phyloP scores from a whole-genome alignment of 139 green algal species.

The Chlorella sorokiniana region DNA sequence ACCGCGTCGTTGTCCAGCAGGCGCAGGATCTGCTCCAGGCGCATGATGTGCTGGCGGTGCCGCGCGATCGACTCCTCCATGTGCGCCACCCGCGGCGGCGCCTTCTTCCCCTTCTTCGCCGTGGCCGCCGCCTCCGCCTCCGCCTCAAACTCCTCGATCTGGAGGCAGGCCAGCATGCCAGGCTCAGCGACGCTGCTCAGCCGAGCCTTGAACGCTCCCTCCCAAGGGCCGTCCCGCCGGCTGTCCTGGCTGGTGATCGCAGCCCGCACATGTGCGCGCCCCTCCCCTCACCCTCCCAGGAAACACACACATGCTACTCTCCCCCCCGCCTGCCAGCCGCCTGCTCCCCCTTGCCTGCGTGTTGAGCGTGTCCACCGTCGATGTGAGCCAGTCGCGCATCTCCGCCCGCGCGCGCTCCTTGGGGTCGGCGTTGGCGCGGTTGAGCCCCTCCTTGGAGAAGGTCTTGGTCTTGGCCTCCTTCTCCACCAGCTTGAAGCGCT shows the following conservation, averaged over 20 bases:
- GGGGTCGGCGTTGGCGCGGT: conserved; percentile 75
- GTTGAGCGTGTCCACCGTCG: conserved; percentile 77
- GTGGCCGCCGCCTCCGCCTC: conserved; percentile 87
- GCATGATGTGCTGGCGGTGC: conserved; percentile 84
- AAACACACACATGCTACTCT: not conserved
- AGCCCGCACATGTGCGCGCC: too few relatives aligned
- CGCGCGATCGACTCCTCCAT: conserved; percentile 73
- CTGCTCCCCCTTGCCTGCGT: conserved; percentile 58
- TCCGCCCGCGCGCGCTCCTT: conserved; percentile 84
- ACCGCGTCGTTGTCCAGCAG: conserved; percentile 95
- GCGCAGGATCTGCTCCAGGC: conserved; percentile 85
- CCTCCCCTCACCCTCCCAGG: too few relatives aligned
- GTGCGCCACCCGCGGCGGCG: conserved; percentile 50
- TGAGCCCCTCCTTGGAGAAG: conserved; percentile 89
- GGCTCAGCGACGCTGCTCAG: not conserved
- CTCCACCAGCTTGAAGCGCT: conserved; percentile 96
- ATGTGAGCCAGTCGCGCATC: conserved; percentile 91
- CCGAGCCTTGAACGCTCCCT: too few relatives aligned
- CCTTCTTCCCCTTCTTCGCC: conserved; percentile 78
- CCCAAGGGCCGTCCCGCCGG: too few relatives aligned
- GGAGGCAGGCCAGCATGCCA: not conserved
- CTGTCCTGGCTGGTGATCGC: too few relatives aligned
- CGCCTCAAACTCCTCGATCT: conserved; percentile 92
- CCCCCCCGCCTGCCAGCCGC: not conserved
- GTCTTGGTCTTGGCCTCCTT: conserved; percentile 98